Base-by-base conservation (phyloP, 306 rosid genomes). In the Myrica gale region DNA sequence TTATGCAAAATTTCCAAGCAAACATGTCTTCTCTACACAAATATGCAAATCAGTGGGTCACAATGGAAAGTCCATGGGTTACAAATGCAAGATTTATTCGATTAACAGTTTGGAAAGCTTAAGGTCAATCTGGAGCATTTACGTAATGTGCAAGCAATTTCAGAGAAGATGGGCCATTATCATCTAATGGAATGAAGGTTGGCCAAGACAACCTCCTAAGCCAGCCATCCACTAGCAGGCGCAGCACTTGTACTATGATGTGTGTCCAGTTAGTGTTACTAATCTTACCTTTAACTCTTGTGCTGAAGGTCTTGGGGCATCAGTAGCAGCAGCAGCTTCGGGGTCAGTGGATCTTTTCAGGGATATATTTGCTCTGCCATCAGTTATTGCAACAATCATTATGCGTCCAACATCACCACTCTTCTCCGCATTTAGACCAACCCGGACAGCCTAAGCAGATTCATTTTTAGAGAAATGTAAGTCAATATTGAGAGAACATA, bases 351-450 rank as follows among this genome's bases (percentile, higher is more conserved):
- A 94, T 81, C 90, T 87, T 87, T 94, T 90, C 50, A 94, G 86
- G 32, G 98, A 89, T 86, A 94, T 94, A 76, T 94, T 94, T 82
- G 98, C 98, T 85, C 98, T 85, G 55, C 98, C 98, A 80, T 94
- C 97, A 4, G 97, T 94, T 55, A 94, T 88, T 62, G 96, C 98
- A 74, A 94, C 98, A 84, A 94, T 89, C 98, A 94, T 92, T 81
- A 94, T 69, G 32, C 97, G 93, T 62, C 98, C 97, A 72, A 94
- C 97, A 78, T 92, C 97, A 46, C 96, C 98, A 79, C 98, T 94
- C 88, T 90, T 94, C 84, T 92, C 98, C n/a, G 97, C 97, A 84
- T 94, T 92, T 88, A 94, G 58, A 67, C 98, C 98, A 79, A 94
- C 98, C 84, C 97, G 80, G 62, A 94, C 97, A 79, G 96, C 97